Percentiles rank a stretch among this genome's conserved stretches.
These are phyloP conservation scores for Scedosporium minutisporum DNA, from an alignment of 2,329 filamentous ascomycete species.

Conservation along the genomic window DNA sequence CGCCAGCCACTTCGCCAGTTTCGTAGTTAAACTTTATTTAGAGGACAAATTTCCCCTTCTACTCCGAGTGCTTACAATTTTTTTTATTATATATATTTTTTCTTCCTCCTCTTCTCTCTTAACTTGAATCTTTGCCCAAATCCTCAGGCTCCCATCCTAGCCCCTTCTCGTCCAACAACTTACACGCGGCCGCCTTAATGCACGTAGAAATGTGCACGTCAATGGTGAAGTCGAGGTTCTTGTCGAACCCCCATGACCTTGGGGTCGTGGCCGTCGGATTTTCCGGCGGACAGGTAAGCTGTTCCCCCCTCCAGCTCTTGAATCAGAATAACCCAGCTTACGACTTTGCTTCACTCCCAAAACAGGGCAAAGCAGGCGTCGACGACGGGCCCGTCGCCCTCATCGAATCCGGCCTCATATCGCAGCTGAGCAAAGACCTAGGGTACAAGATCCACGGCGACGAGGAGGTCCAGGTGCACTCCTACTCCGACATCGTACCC, in stretches of 20 bases:
- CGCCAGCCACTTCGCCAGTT: no score
- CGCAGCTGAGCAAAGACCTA: constrained; percentile 74
- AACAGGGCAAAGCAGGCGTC: constrained; percentile 77
- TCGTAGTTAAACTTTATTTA: no score
- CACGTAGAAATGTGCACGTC: constrained; percentile 36
- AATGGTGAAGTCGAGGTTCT: constrained; percentile 60
- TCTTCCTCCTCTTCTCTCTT: neutral
- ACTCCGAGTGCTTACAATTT: neutral
- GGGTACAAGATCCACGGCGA: constrained; percentile 85
- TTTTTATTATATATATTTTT: neutral
- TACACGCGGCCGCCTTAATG: neutral
- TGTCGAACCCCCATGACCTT: constrained; percentile 67
- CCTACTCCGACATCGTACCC: constrained; percentile 68
- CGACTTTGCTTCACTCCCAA: constrained; percentile 8
- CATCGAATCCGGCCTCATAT: constrained; percentile 77
- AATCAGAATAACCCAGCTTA: constrained; percentile 5
- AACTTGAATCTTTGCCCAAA: neutral
- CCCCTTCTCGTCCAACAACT: neutral
- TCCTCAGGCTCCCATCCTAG: neutral
- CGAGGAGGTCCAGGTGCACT: constrained; percentile 68
- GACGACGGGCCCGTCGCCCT: constrained; percentile 84
- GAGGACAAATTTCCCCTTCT: no score
- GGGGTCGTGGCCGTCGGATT: constrained; percentile 93
- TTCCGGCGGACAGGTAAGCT: constrained; percentile 81
- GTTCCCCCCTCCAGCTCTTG: neutral